A percentile compares a stretch with the other conserved stretches of the same genome.
phyloP scores from a whole-genome alignment of 2,329 filamentous ascomycete genomes.

The Botryotinia calthae region DNA sequence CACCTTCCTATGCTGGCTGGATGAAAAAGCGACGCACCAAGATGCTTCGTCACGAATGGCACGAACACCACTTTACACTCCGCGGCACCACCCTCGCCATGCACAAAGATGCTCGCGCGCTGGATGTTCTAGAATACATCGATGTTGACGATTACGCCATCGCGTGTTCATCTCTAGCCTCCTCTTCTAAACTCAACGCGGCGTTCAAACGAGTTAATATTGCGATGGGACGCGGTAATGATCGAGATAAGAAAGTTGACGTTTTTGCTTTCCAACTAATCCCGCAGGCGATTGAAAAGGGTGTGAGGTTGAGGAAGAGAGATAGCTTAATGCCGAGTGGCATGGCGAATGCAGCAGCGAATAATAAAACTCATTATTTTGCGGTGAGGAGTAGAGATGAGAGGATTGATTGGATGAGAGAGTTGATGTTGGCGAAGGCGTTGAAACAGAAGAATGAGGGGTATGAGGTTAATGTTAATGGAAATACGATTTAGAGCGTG shows the following conservation, averaged over 20 bases:
- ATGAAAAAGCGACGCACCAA: slow-evolving; percentile 94
- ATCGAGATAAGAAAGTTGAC: slow-evolving; percentile 53
- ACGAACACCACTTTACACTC: slow-evolving; percentile 86
- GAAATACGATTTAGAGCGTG: slow-evolving; percentile 61
- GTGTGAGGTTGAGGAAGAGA: slow-evolving; percentile 48
- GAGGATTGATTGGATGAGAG: slow-evolving; percentile 95
- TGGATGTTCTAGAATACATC: slow-evolving; percentile 67
- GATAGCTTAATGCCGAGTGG: slow-evolving; percentile 38
- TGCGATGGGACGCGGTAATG: slow-evolving; percentile 45
- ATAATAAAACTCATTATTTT: slow-evolving; percentile 88
- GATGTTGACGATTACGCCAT: slow-evolving; percentile 89
- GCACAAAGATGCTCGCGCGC: slow-evolving; percentile 61
- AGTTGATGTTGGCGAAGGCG: slow-evolving; percentile 88
- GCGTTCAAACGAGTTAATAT: slow-evolving; percentile 80
- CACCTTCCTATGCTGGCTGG: slow-evolving; percentile 73
- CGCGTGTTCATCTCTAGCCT: slow-evolving; percentile 74
- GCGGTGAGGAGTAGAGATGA: slow-evolving; percentile 84
- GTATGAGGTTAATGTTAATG: slow-evolving; percentile 79
- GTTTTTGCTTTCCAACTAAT: slow-evolving; percentile 86
- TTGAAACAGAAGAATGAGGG: slow-evolving; percentile 80
- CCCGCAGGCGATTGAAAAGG: slow-evolving; percentile 50
- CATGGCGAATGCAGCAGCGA: slow-evolving; percentile 41
- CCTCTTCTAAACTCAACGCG: slow-evolving; percentile 73
- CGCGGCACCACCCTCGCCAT: slow-evolving; percentile 72
- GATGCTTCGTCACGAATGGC: slow-evolving; percentile 90